Evolutionary conservation across 2,329 filamentous ascomycete species (phyloP), one percentile per base, ranked within the genome.

Genomic region (Ophiocordyceps camponoti-saundersi): DNA sequence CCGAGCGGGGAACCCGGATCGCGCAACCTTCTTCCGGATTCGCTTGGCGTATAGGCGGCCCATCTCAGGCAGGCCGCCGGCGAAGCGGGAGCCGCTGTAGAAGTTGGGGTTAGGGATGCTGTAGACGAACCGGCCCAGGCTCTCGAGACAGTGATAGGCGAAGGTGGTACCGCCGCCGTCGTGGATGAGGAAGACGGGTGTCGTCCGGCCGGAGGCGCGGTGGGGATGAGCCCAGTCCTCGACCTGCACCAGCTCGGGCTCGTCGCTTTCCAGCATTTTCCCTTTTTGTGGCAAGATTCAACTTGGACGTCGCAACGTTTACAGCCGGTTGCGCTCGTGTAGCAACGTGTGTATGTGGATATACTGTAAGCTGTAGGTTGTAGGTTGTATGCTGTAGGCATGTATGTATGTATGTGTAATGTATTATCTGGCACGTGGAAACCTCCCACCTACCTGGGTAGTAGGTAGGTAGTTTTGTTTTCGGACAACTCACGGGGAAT

Each of bases 81-180:
- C 59, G 61, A 73, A 79, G 6, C 58, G 59, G 15, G 64, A 58
- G 8, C 65, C 68, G 1, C 64, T 64, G 49, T 64, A 57, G 53
- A 75, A 77, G 48, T 64, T 61, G 5, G 74, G 71, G 55, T 79
- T 79, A 49, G 66, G 60, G 47, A 80, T 73, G 46, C 68, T 75
- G 51, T 71, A 76, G 36, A 76, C 58, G 18, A 63, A 59, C 6
- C 76, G 71, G 32, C 60, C 58, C 21, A 79, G 61, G 1, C 63
- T 54, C 18, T 68, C 65, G 4, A 80, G 63, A 50, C 69, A 71
- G 58, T 75, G 67, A 56, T 79, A 79, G 52, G 66, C 68, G 54
- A 75, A 77, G 2, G 68, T 70, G 2, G 75, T 79, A 55, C 76
- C 76, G 52, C 76, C 74, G 51, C 76, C 76, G 50, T 80, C 76